Conservation (phyloP, 306 rosid species). For the Coriaria nepalensis region DNA sequence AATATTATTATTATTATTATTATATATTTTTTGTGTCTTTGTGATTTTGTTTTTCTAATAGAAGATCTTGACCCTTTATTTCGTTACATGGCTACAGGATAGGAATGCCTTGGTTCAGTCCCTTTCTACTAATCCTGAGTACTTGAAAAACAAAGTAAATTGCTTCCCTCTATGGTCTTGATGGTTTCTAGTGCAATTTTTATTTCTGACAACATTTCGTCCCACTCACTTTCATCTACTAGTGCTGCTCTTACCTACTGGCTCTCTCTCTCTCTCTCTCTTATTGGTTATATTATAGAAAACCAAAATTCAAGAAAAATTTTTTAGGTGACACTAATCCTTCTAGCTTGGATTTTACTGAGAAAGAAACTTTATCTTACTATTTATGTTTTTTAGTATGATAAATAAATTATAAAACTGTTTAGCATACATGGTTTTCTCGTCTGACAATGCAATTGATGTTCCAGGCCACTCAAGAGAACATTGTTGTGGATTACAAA, state of each 20-base stretch:
- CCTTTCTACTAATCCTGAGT: conserved; percentile 89
- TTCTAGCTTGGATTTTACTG: too few relatives aligned
- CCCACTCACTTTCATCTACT: too few relatives aligned
- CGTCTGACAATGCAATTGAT: conserved; percentile 16
- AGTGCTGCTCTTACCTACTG: too few relatives aligned
- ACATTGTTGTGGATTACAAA: conserved; percentile 76
- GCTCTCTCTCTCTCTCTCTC: too few relatives aligned
- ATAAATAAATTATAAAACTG: background rate
- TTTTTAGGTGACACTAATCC: too few relatives aligned
- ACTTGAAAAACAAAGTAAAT: conserved; percentile 61
- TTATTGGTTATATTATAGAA: too few relatives aligned
- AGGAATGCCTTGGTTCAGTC: conserved; percentile 67
- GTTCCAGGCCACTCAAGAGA: conserved; percentile 65
- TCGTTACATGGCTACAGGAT: conserved; percentile 42
- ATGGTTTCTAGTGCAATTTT: conserved; percentile 3
- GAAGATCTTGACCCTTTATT: background rate
- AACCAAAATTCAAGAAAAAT: too few relatives aligned
- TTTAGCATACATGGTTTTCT: background rate
- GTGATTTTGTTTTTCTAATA: too few relatives aligned
- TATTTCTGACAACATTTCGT: too few relatives aligned
- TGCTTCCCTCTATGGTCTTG: conserved; percentile 10
- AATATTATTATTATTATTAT: too few relatives aligned
- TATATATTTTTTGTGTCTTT: too few relatives aligned
- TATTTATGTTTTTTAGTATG: background rate
- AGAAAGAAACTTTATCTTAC: background rate